Percentiles rank a stretch among this genome's conserved stretches.
These are phyloP conservation scores for Bryoerythrophyllum caledonicum DNA, from an alignment of 225 moss, liverwort and hornwort genomes.

Conservation along the genomic window DNA sequence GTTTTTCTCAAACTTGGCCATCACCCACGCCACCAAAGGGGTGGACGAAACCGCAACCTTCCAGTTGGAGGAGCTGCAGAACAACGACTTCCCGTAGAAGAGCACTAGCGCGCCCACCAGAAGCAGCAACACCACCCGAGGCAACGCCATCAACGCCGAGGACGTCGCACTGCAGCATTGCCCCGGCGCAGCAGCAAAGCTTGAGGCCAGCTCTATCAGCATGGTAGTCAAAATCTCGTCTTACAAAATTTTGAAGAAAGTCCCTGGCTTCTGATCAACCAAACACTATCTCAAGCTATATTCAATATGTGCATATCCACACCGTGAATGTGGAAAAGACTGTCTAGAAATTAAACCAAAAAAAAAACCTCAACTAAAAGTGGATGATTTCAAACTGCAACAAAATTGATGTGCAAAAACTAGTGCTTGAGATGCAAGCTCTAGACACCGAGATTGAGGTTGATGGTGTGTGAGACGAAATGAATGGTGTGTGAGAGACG, in stretches of 20 bases:
- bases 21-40: constrained; percentile 39
- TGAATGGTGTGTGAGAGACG: not conserved
- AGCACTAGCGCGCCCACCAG: constrained; percentile 24
- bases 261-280: not conserved
- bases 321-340: too few relatives aligned
- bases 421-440: too few relatives aligned
- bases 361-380: not conserved
- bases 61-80: constrained; percentile 15
- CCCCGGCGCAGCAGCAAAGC: constrained; percentile 12
- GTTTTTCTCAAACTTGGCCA: constrained; percentile 39
- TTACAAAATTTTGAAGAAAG: too few relatives aligned
- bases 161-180: too few relatives aligned
- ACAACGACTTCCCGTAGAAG: constrained; percentile 26
- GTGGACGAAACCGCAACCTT: constrained; percentile 35
- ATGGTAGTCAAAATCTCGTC: not conserved
- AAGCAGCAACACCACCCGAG: constrained; percentile 33
- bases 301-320: not conserved
- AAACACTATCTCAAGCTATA: not conserved
- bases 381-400: too few relatives aligned
- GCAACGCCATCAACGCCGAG: constrained; percentile 34
- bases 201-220: constrained; percentile 28
- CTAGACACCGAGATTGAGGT: not conserved
- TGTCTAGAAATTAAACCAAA: not conserved
- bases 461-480: too few relatives aligned
- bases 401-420: too few relatives aligned